Base-by-base conservation (phyloP, 1,139 yeast species). In the Wickerhamiella pararugosa region DNA sequence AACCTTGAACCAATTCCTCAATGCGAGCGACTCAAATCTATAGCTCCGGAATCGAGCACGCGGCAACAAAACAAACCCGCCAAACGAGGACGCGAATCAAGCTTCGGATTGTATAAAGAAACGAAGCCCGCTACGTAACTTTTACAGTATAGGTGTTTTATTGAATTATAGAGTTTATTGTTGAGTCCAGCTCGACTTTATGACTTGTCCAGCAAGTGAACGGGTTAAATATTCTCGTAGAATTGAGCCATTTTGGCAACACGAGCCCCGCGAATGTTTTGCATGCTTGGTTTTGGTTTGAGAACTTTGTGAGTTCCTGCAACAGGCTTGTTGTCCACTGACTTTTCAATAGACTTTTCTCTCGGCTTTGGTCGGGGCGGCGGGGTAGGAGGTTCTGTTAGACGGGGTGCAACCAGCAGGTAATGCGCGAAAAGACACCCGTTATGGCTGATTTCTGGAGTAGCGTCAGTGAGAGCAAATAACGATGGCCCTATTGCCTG, bases 191-290 rank as follows among this genome's bases (percentile, higher is more conserved):
- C 21, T 15, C 21, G 21, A 15, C 21, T 15, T 15, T 15, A 15
- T 15, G 21, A 15, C 21, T 15, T 15, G 21, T 15, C 21, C 21
- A 15, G 21, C 21, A 15, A 15, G 21, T 15, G 21, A 32, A 15
- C 25, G 10, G 10, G n/a, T 25, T 26, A 40, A n/a, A 32, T 48
- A 32, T 56, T 59, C 43, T 59, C 63, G 41, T 58, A 59, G 30
- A 59, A 49, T 37, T 53, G 55, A 3, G 62, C 59, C 37, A 59
- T 47, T 42, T 59, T 60, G 5, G 61, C 59, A 1, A 59, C 63
- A 54, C 54, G 52, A 39, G 55, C 52, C 21, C 61, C 61, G 4
- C 59, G 27, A n/a, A 41, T 33, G 34, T 41, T 36, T 11, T 37
- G 40, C 25, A 41, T 28, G 25, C 40, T 36, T 5, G 43, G 36